These are phyloP conservation scores for Cokeromyces recurvatus DNA, from an alignment of 371 early-diverging fungal genomes.

Conservation along the genomic window DNA sequence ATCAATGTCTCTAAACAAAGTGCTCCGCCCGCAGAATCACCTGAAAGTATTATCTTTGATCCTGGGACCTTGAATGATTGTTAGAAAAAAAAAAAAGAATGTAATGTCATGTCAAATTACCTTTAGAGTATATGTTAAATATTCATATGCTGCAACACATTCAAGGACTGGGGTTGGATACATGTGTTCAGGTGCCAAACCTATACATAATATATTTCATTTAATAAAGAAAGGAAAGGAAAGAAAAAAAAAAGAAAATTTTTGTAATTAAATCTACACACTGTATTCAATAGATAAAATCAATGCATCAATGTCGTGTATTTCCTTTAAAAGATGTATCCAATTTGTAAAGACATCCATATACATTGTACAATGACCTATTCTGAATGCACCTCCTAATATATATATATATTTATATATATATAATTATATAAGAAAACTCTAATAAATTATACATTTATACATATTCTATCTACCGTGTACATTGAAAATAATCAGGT, in stretches of 20 bases:
- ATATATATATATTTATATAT: too few species aligned
- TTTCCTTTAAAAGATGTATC: constrained; percentile 30
- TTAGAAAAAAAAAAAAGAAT: too few species aligned
- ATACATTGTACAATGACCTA: constrained; percentile 31
- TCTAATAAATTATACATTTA: not conserved
- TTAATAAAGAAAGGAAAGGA: not conserved
- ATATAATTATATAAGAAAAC: not conserved
- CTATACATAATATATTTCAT: not conserved
- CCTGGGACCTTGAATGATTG: constrained; percentile 6
- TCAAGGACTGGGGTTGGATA: constrained; percentile 41
- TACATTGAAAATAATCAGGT: constrained; percentile 35
- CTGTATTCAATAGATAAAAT: constrained; percentile 42
- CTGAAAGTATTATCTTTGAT: constrained; percentile 26
- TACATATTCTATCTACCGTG: constrained; percentile 26
- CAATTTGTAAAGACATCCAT: constrained; percentile 40
- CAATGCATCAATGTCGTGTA: constrained; percentile 27
- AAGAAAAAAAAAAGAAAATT: too few species aligned
- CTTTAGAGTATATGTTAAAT: constrained; percentile 18
- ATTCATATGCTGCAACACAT: constrained; percentile 37
- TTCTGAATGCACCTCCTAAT: constrained; percentile 38
- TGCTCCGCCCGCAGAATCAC: constrained; percentile 38
- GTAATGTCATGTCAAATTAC: constrained; percentile 12
- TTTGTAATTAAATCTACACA: too few species aligned
- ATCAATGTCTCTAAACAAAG: constrained; percentile 34
- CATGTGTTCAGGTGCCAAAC: constrained; percentile 36